Percentiles rank a stretch among this genome's conserved stretches.
Conservation (phyloP, 2,329 filamentous ascomycete species). For the Aspergillus quadricinctus region DNA sequence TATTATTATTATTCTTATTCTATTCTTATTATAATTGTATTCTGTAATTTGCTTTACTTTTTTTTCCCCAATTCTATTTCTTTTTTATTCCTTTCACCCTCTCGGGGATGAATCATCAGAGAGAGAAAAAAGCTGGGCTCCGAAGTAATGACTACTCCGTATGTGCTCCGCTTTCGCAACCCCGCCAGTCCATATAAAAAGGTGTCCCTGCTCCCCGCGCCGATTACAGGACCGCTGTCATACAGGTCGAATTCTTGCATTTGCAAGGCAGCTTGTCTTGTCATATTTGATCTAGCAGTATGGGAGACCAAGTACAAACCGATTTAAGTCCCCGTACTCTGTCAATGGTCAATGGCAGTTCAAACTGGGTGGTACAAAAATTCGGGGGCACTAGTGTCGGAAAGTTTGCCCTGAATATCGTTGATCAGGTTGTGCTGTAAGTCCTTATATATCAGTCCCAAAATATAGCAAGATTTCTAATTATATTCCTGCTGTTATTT, state of each 20-base stretch:
- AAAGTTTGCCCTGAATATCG: constrained; percentile 79
- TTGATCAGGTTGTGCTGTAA: constrained; percentile 65
- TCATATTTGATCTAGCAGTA: constrained; percentile 7
- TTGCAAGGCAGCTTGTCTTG: constrained; percentile 6
- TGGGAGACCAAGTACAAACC: constrained; percentile 13
- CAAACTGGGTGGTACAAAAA: constrained; percentile 82
- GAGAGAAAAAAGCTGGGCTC: constrained; percentile 9
- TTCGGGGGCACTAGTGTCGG: constrained; percentile 94
- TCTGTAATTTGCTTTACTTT: not conserved
- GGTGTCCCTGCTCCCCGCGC: constrained; percentile 15
- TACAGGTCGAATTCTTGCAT: constrained; percentile 1
- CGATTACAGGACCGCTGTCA: constrained; percentile 8
- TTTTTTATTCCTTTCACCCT: not conserved
- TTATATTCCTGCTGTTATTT: constrained; percentile 2
- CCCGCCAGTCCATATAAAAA: constrained; percentile 22
- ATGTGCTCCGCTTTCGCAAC: constrained; percentile 25
- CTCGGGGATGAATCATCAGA: not conserved
- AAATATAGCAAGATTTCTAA: not conserved
- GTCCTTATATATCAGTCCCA: constrained; percentile 13
- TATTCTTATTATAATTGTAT: not conserved
- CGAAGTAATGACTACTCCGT: constrained; percentile 15
- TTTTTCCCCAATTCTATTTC: not conserved
- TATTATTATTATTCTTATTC: not conserved
- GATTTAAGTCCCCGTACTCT: constrained; percentile 6
- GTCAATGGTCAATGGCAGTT: constrained; percentile 12